A percentile compares a stretch with the other conserved stretches of the same genome.
Conservation (phyloP, 495 filamentous ascomycete species). For the Trichodelitschia bisporula region DNA sequence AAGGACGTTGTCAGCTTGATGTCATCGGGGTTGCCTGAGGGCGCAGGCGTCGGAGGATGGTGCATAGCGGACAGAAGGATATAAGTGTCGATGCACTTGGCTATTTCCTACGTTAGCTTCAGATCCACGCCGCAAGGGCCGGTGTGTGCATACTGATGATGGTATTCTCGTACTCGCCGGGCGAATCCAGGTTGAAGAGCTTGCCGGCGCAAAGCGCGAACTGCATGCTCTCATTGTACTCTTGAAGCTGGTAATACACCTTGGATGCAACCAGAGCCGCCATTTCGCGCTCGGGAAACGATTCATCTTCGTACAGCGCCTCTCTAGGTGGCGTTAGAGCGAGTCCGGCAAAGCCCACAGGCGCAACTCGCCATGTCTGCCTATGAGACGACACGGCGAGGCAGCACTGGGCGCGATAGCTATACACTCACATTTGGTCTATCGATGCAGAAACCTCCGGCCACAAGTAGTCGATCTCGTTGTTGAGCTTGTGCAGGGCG, state of each 20-base stretch:
- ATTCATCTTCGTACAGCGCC: conserved; percentile 88
- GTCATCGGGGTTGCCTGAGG: conserved; percentile 25
- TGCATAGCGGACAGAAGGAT: conserved; percentile 60
- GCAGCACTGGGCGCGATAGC: too few relatives aligned
- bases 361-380: neutral
- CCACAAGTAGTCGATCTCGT: conserved; percentile 90
- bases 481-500: conserved; percentile 79
- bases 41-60: conserved; percentile 27
- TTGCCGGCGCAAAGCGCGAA: conserved; percentile 92
- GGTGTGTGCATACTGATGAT: conserved; percentile 42
- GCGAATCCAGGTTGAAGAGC: conserved; percentile 73
- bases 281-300: conserved; percentile 79
- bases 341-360: neutral
- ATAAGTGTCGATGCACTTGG: conserved; percentile 95
- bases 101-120: conserved; percentile 18
- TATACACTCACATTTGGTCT: conserved; percentile 67
- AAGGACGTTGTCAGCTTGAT: conserved; percentile 56
- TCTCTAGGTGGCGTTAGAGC: conserved; percentile 32
- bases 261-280: conserved; percentile 89
- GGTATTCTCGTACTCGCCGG: conserved; percentile 94
- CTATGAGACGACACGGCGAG: neutral
- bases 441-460: conserved; percentile 82
- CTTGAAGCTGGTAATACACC: conserved; percentile 95
- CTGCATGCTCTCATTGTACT: conserved; percentile 97
- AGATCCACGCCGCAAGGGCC: neutral